Evolutionary conservation across 805 yeast species (phyloP).

Genomic region (Starmerella khaoyaiensis): DNA sequence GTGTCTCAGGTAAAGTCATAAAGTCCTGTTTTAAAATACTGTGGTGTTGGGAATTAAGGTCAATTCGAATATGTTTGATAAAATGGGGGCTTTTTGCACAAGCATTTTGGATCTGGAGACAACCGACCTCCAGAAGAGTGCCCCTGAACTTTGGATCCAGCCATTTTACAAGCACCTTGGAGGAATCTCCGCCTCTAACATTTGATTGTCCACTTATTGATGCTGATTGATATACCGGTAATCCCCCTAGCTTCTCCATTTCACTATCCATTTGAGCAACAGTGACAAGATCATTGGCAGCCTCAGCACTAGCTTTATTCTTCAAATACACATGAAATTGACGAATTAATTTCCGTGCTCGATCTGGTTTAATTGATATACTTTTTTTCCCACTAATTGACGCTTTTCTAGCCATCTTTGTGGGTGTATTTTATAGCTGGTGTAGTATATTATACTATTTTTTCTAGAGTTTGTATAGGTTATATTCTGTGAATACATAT

Average conservation of each 20-base stretch:
- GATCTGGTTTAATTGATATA: constrained; percentile 50
- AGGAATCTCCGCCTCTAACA: constrained; percentile 83
- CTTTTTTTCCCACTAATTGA: constrained; percentile 23
- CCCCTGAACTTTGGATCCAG: constrained; percentile 26
- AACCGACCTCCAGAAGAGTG: constrained; percentile 70
- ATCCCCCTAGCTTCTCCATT: constrained; percentile 55
- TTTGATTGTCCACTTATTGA: constrained; percentile 71
- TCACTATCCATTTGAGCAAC: constrained; percentile 51
- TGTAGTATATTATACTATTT: background rate
- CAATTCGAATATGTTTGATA: constrained; percentile 47
- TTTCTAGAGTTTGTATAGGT: background rate
- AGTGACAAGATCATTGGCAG: constrained; percentile 20
- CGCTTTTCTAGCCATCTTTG: constrained; percentile 9
- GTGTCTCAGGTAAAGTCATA: constrained; percentile 50
- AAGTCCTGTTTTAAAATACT: constrained; percentile 68
- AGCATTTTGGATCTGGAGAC: constrained; percentile 52
- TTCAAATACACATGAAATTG: constrained; percentile 62
- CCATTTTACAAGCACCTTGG: constrained; percentile 69
- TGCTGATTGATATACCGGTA: constrained; percentile 70
- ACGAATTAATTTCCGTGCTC: constrained; percentile 58
- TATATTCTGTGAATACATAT: background rate
- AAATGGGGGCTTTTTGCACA: constrained; percentile 51
- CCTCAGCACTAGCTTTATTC: constrained; percentile 20
- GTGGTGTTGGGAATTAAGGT: constrained; percentile 66
- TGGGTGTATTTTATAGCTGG: background rate